Evolutionary conservation across 2,329 filamentous ascomycete genomes (phyloP).

Genomic region (Nemania sp.): DNA sequence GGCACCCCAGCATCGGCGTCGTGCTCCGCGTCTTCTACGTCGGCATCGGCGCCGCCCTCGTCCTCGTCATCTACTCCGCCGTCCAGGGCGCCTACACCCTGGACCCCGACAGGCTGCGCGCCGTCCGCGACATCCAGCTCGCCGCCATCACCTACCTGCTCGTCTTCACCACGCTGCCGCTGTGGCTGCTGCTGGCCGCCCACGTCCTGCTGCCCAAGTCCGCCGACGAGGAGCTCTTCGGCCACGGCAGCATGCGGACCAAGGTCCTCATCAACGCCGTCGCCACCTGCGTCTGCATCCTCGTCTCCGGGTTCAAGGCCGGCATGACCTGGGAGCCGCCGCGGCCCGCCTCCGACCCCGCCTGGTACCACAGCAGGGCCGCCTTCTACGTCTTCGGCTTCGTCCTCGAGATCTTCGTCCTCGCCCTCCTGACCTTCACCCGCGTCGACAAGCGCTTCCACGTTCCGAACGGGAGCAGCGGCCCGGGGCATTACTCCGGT

Average conservation of each 20-base stretch:
- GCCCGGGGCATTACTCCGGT: slow-evolving; percentile 35
- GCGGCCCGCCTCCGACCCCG: slow-evolving; percentile 29
- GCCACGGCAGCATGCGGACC: slow-evolving; percentile 36
- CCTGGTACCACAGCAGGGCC: slow-evolving; percentile 41
- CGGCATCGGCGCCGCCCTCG: slow-evolving; percentile 35
- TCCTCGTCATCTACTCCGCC: slow-evolving; percentile 41
- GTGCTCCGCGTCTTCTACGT: slow-evolving; percentile 37
- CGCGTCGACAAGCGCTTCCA: slow-evolving; percentile 38
- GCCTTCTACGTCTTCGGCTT: slow-evolving; percentile 46
- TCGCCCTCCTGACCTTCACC: slow-evolving; percentile 28
- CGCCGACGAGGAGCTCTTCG: slow-evolving; percentile 39
- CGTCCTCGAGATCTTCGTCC: slow-evolving; percentile 38
- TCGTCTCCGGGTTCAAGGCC: slow-evolving; percentile 37
- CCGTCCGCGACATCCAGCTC: slow-evolving; percentile 37
- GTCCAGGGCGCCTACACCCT: slow-evolving; percentile 40
- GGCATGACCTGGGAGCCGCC: slow-evolving; percentile 37
- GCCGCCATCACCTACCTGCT: slow-evolving; percentile 37
- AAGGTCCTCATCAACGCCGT: slow-evolving; percentile 40
- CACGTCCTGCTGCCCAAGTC: slow-evolving; percentile 38
- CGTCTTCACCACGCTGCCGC: slow-evolving; percentile 37
- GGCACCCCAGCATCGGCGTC: slow-evolving; percentile 39
- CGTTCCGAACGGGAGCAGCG: slow-evolving; percentile 35
- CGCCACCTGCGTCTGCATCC: slow-evolving; percentile 28
- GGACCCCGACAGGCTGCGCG: slow-evolving; percentile 26
- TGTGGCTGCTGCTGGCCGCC: slow-evolving; percentile 34